Base-by-base conservation (phyloP, 768 basidiomycete genomes). In the Trametes punicea region DNA sequence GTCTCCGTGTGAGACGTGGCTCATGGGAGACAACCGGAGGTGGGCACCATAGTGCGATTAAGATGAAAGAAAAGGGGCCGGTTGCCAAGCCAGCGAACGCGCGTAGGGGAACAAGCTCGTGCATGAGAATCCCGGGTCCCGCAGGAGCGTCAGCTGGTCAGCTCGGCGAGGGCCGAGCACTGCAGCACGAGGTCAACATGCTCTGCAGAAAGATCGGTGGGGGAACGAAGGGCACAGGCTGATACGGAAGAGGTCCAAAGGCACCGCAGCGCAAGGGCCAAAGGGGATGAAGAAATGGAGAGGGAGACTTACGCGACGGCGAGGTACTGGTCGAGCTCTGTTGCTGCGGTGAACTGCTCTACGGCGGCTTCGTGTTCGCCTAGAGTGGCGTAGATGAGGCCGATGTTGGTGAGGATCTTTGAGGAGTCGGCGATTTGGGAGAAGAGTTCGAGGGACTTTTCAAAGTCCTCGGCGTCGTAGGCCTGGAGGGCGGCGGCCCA, bases 371-470 rank as follows among this genome's bases (percentile, higher is more conserved):
- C 85, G 66, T 96, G 93, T 67, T 92, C 86, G 60, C 93, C 90
- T 13, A 93, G 78, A 33, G 93, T 96, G 41, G 95, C 94, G 62
- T 90, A 88, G 67, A 98, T 94, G 56, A 98, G 77, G 13, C 90
- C 95, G 75, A 97, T 90, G 69, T 97, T 97, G 42, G 89, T 90
- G 56, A 90, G 81, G 65, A 97, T 91, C 75, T 93, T 93, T 57
- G 90, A 91, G 20, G 85, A 87, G 67, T 93, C 90, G 2, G 85
- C 87, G 63, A 97, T 96, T 38, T 73, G 87, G 11, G 82, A 77
- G 73, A 98, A 97, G 27, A 87, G 77, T 48, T 84, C 77, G 42
- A 98, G 75, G 29, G 90, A 76, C 57, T 78, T 79, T 48, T 84
- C 83, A 67, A 89, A 94, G 68, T 95, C 85, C 64, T 89, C 80